Evolutionary conservation across 192 early-diverging fungal species (phyloP), one percentile per base, ranked within the genome.

Genomic region (Umbelopsis sp.): DNA sequence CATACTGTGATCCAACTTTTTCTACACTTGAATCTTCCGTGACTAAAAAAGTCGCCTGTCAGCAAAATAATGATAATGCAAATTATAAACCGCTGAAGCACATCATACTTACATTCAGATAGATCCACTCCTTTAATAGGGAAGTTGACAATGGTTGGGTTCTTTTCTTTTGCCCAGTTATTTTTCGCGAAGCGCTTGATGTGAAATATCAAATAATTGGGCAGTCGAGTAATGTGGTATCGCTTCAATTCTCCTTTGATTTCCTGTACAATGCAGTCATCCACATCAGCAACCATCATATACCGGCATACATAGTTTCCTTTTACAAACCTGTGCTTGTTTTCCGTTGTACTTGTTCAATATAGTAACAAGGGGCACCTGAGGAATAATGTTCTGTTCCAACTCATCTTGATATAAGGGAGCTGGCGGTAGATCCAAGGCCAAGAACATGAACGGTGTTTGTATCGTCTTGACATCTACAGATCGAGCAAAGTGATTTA

Each of bases 121-220:
- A 99, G 90, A 64, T 94, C 90, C 7, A 97, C 74, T 66, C 91
- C 91, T 58, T 90, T 91, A 49, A 97, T 91, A 2, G 95, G 92
- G 66, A 94, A 99, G 68, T 95, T 97, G 4, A 99, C 95, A 71
- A 99, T 96, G 0, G 97, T 99, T 0, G 93, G 93, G 74, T 99
- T 99, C 80, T 97, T 97, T 74, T 99, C 97, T 21, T 78, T 74
- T 1, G 85, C 78, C 80, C 91, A 94, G 51, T 88, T 92, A 78
- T 91, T 93, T 69, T 93, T 96, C 0, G 89, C 87, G 66, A 99
- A 95, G 12, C 97, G 85, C 73, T 94, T 95, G 61, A 98, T 89
- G 73, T 95, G 91, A 66, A 97, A 91, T 25, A 99, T 92, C 20
- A 99, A 79, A 74, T 91, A 99, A 25, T 82, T 82, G 9, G 97